A percentile compares a stretch with the other conserved stretches of the same genome.
phyloP scores from a whole-genome alignment of 2,329 filamentous ascomycete genomes.

The Pseudofabraea citricarpa region DNA sequence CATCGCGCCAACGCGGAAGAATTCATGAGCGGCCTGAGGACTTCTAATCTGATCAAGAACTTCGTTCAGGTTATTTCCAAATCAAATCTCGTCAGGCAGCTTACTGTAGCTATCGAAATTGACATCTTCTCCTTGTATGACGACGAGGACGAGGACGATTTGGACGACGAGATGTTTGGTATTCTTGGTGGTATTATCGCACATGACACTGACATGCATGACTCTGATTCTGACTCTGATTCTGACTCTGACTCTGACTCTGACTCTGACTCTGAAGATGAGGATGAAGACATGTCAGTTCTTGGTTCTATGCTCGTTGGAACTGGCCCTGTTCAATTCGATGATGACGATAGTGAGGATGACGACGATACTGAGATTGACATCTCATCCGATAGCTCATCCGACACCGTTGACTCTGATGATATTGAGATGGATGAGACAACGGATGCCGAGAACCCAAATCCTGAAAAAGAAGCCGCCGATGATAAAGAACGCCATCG shows the following conservation, averaged over 20 bases:
- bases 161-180: conserved; percentile 2
- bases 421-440: conserved; percentile 3
- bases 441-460: not conserved
- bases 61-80: conserved; percentile 12
- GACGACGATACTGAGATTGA: not conserved
- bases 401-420: not conserved
- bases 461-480: not conserved
- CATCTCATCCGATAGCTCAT: not conserved
- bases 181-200: not conserved
- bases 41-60: conserved; percentile 9
- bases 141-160: conserved; percentile 4
- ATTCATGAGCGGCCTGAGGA: conserved; percentile 4
- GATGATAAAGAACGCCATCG: not conserved
- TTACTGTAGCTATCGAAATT: conserved; percentile 10
- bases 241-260: too few relatives aligned
- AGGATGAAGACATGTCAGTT: not conserved
- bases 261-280: not conserved
- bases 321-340: too few relatives aligned
- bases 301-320: too few relatives aligned
- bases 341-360: not conserved
- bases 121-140: conserved; percentile 9
- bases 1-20: not conserved
- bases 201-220: not conserved
- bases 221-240: too few relatives aligned
- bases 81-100: conserved; percentile 4